Evolutionary conservation across 345 rosid genomes (phyloP).

Genomic region (Erodium maritimum): DNA sequence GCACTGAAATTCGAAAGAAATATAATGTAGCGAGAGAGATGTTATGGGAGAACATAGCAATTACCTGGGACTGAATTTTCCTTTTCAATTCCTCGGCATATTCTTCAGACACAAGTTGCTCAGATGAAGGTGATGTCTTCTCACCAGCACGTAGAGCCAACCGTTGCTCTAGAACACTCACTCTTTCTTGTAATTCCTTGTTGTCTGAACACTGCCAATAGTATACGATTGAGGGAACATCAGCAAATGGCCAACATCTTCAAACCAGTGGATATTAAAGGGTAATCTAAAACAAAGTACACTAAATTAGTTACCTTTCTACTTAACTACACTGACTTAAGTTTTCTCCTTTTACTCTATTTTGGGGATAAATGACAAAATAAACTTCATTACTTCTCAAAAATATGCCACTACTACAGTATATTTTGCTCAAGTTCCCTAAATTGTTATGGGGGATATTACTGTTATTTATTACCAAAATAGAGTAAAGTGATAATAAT

Average conservation of each 20-base stretch:
- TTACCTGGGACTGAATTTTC: conserved; percentile 80
- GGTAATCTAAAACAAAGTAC: no score
- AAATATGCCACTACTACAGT: no score
- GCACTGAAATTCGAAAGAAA: not conserved
- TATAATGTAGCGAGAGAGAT: not conserved
- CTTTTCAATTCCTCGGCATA: conserved; percentile 52
- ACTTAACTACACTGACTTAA: no score
- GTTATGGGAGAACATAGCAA: conserved; percentile 4
- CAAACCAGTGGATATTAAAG: no score
- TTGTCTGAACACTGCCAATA: conserved; percentile 64
- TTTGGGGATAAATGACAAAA: no score
- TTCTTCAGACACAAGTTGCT: conserved; percentile 32
- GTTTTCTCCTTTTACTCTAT: no score
- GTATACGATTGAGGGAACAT: conserved; percentile 1
- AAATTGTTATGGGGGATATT: no score
- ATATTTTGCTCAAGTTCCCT: no score
- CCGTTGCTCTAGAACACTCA: conserved; percentile 54
- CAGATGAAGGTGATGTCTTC: conserved; percentile 32
- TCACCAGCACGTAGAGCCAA: conserved; percentile 41
- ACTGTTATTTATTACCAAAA: no score
- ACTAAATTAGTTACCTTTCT: no score
- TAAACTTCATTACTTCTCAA: no score
- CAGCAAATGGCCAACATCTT: not conserved
- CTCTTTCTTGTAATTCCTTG: conserved; percentile 69
- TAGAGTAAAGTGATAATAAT: no score